These are phyloP conservation scores for Calonectria henricotiae DNA, from an alignment of 2,329 filamentous ascomycete species.

Conservation along the genomic window DNA sequence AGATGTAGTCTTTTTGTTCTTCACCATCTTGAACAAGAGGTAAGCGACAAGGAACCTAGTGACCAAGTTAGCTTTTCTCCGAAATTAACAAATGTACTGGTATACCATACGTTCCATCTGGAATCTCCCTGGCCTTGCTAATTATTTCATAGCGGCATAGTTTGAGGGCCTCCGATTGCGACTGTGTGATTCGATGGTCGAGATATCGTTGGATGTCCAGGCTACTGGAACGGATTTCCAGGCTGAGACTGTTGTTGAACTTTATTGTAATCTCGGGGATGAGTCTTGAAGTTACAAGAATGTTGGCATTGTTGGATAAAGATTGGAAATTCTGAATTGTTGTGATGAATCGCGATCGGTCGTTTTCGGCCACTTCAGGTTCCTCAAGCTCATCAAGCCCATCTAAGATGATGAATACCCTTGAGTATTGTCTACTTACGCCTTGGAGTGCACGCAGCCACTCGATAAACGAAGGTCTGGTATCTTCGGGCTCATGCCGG, in stretches of 20 bases:
- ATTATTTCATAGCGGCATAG: background rate
- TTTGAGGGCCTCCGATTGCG: background rate
- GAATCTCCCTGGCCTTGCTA: background rate
- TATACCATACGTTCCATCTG: conserved; percentile 2
- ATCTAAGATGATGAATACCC: background rate
- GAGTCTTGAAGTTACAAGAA: conserved; percentile 5
- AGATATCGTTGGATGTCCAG: background rate
- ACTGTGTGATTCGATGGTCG: background rate
- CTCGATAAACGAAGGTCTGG: background rate
- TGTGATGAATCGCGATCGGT: conserved; percentile 1
- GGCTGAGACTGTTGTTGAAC: background rate
- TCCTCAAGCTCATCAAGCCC: conserved; percentile 1
- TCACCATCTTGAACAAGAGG: conserved; percentile 10
- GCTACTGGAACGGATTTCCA: conserved; percentile 3
- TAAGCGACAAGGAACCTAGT: conserved; percentile 6
- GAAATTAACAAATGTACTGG: background rate
- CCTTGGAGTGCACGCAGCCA: background rate
- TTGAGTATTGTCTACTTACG: background rate
- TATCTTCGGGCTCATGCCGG: background rate
- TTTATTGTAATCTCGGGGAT: conserved; percentile 2
- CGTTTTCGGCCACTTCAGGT: conserved; percentile 2
- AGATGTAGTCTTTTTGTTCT: background rate
- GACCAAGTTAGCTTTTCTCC: background rate
- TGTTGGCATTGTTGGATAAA: background rate
- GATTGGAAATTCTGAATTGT: conserved; percentile 11